Conservation (phyloP, 2,329 filamentous ascomycete species). For the Cyphellophora europaea region DNA sequence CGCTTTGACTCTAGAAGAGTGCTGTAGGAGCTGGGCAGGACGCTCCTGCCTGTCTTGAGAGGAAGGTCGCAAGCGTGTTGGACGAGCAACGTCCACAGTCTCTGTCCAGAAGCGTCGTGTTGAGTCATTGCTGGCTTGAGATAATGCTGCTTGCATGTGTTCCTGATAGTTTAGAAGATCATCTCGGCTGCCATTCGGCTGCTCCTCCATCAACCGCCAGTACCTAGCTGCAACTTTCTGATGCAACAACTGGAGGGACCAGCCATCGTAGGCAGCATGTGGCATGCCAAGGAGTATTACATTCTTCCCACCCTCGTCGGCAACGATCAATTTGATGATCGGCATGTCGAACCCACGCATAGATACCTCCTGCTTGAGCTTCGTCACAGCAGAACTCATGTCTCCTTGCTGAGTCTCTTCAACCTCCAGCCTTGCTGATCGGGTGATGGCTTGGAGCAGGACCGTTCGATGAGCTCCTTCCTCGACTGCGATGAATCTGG, state of each 20-base stretch:
- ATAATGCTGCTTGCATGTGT: slow-evolving; percentile 45
- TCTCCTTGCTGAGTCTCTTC: slow-evolving; percentile 11
- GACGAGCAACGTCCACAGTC: slow-evolving; percentile 37
- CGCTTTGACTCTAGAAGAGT: slow-evolving; percentile 32
- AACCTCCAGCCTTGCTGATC: slow-evolving; percentile 25
- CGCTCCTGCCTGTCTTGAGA: neutral
- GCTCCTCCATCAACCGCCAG: neutral
- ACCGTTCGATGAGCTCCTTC: slow-evolving; percentile 29
- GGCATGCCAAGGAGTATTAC: slow-evolving; percentile 67
- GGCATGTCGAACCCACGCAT: neutral
- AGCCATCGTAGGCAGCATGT: slow-evolving; percentile 84
- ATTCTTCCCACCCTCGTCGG: slow-evolving; percentile 19
- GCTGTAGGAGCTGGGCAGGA: slow-evolving; percentile 34
- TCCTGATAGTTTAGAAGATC: slow-evolving; percentile 16
- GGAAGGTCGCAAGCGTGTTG: slow-evolving; percentile 2
- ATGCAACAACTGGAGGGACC: slow-evolving; percentile 68
- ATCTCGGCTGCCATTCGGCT: neutral
- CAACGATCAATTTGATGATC: neutral
- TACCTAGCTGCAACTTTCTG: slow-evolving; percentile 34
- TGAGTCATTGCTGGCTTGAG: slow-evolving; percentile 37
- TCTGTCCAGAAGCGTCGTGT: slow-evolving; percentile 61
- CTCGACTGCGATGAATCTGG: slow-evolving; percentile 59
- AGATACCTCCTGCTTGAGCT: neutral
- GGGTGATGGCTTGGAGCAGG: slow-evolving; percentile 12
- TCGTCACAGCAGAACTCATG: slow-evolving; percentile 11